phyloP scores from a whole-genome alignment of 129 eudicot genomes.

The Artemisia annua region DNA sequence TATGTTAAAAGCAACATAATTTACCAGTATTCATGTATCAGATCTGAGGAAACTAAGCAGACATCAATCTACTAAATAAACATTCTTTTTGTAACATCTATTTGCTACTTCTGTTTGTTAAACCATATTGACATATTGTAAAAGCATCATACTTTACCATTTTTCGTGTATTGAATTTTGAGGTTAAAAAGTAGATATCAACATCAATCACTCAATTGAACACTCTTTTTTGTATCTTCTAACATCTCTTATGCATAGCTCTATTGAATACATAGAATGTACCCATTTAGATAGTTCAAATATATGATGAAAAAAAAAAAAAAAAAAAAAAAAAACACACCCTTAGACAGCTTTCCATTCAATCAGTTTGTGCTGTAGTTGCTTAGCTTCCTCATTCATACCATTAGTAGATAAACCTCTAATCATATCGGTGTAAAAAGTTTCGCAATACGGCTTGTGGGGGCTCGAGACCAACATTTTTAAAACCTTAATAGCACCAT shows the following conservation, averaged over 20 bases:
- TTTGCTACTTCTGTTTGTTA: too few species aligned
- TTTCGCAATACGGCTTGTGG: constrained; percentile 20
- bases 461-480: constrained; percentile 52
- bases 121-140: not conserved
- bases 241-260: too few species aligned
- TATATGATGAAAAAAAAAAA: too few species aligned
- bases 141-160: constrained; percentile 3
- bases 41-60: too few species aligned
- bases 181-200: constrained; percentile 11
- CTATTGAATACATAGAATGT: too few species aligned
- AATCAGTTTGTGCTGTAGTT: constrained; percentile 46
- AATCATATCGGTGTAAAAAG: constrained; percentile 39
- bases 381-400: constrained; percentile 36
- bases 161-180: constrained; percentile 13
- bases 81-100: too few species aligned
- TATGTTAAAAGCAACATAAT: too few species aligned
- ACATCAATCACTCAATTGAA: constrained; percentile 13
- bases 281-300: too few species aligned
- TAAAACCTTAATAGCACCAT: constrained; percentile 55
- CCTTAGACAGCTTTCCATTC: constrained; percentile 42
- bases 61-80: too few species aligned
- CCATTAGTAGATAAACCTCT: constrained; percentile 49
- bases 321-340: not conserved
- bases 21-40: too few species aligned
- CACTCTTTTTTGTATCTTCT: not conserved